Conservation (phyloP, 1,139 yeast species). For the Nakaseomyces glabratus region DNA sequence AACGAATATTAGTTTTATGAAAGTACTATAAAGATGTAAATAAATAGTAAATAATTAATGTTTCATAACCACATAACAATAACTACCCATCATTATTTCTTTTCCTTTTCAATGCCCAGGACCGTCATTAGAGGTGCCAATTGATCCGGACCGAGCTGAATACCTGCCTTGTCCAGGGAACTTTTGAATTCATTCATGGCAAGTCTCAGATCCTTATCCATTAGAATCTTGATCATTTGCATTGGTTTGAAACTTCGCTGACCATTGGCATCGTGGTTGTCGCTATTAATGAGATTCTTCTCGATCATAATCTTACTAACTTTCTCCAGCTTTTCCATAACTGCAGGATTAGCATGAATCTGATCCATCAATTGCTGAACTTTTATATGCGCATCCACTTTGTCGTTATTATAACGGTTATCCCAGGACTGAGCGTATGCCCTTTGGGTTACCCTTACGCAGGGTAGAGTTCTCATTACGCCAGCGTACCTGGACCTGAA, state of each 20-base stretch:
- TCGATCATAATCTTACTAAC: constrained; percentile 19
- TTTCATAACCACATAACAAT: background rate
- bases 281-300: constrained; percentile 18
- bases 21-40: background rate
- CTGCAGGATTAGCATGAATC: constrained; percentile 21
- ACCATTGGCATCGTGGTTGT: constrained; percentile 13
- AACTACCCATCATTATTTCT: constrained; percentile 1
- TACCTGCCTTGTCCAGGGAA: constrained; percentile 21
- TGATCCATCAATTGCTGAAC: constrained; percentile 22
- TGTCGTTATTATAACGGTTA: constrained; percentile 15
- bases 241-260: constrained; percentile 13
- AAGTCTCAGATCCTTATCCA: constrained; percentile 22
- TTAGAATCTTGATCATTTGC: constrained; percentile 24
- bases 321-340: constrained; percentile 17
- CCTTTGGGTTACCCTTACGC: too few species aligned
- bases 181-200: constrained; percentile 22
- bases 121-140: constrained; percentile 25
- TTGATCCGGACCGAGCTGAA: constrained; percentile 24
- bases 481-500: too few species aligned
- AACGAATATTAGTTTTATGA: background rate
- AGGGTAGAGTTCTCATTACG: too few species aligned
- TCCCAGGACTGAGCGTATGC: constrained; percentile 26
- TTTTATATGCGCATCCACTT: constrained; percentile 20
- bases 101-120: constrained; percentile 20
- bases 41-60: constrained; percentile 1